phyloP scores from a whole-genome alignment of 2,329 filamentous ascomycete genomes.

The Aspergillus nomiae region DNA sequence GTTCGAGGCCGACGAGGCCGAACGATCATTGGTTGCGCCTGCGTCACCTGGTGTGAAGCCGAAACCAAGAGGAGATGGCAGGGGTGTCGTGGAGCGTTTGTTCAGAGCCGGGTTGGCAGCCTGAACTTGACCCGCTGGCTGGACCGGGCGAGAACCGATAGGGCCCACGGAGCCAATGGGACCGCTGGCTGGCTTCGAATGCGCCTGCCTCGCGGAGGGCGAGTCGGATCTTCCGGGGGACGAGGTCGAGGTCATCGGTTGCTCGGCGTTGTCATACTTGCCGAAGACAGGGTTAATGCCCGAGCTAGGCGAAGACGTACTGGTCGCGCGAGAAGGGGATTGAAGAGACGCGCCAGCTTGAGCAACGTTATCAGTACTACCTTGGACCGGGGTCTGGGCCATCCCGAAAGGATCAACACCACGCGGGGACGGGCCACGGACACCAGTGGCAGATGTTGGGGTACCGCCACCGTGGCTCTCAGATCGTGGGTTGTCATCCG shows the following conservation, averaged over 20 bases:
- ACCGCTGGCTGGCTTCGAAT: slow-evolving; percentile 54
- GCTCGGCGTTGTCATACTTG: slow-evolving; percentile 62
- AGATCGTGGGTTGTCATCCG: slow-evolving; percentile 68
- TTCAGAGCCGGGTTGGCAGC: slow-evolving; percentile 62
- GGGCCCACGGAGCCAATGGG: slow-evolving; percentile 74
- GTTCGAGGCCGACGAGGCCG: slow-evolving; percentile 62
- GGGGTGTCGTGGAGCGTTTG: slow-evolving; percentile 85
- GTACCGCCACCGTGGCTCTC: slow-evolving; percentile 67
- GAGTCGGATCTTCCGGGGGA: slow-evolving; percentile 75
- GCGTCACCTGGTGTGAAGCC: slow-evolving; percentile 63
- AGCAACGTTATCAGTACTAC: slow-evolving; percentile 54
- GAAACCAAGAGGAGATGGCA: slow-evolving; percentile 83
- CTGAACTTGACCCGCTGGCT: slow-evolving; percentile 51
- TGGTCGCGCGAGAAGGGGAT: slow-evolving; percentile 73
- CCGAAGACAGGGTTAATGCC: slow-evolving; percentile 52
- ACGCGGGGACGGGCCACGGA: slow-evolving; percentile 75
- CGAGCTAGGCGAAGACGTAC: slow-evolving; percentile 72
- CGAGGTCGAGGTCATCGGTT: slow-evolving; percentile 77
- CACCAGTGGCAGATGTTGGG: slow-evolving; percentile 60
- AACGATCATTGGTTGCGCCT: slow-evolving; percentile 50
- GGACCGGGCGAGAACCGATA: slow-evolving; percentile 84
- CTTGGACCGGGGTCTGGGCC: slow-evolving; percentile 49
- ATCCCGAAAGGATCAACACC: slow-evolving; percentile 71
- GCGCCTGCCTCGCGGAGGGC: slow-evolving; percentile 68
- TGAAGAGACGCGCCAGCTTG: slow-evolving; percentile 45